Evolutionary conservation across 2,329 filamentous ascomycete genomes (phyloP).

Genomic region (Colletotrichum noveboracense): DNA sequence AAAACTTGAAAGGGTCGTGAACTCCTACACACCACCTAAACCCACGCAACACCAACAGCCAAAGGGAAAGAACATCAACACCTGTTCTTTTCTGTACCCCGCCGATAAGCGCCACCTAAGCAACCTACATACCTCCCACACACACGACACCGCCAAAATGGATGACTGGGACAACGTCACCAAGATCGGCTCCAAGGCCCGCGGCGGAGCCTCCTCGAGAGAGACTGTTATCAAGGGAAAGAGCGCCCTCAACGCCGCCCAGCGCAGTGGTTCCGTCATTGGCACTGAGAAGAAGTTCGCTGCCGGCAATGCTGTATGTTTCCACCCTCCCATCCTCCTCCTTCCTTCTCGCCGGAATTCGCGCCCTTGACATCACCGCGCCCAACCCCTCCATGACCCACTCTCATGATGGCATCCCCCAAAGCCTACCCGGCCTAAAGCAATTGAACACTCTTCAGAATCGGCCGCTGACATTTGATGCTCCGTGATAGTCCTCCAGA

Average conservation of each 20-base stretch:
- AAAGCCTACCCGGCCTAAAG: neutral
- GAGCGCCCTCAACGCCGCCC: conserved; percentile 84
- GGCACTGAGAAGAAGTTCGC: conserved; percentile 91
- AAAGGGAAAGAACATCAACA: neutral
- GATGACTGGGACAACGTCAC: conserved; percentile 85
- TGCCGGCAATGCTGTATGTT: conserved; percentile 78
- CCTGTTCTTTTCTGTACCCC: neutral
- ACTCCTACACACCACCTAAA: neutral
- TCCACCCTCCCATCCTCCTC: neutral
- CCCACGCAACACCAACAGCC: conserved; percentile 19
- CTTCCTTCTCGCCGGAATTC: neutral
- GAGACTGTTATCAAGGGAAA: conserved; percentile 92
- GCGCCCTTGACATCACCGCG: conserved; percentile 13
- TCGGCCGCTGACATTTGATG: conserved; percentile 20
- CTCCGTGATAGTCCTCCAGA: conserved; percentile 49
- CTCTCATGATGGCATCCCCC: neutral
- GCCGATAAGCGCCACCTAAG: neutral
- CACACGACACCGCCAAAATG: conserved; percentile 59
- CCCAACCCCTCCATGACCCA: conserved; percentile 7
- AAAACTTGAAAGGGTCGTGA: neutral
- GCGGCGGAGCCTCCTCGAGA: conserved; percentile 68
- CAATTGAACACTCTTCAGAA: neutral
- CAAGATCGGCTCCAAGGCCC: conserved; percentile 90
- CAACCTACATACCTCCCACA: neutral
- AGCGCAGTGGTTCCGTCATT: conserved; percentile 77